Conservation (phyloP, 169 alveolate species). For the Miamiensis avidus region DNA sequence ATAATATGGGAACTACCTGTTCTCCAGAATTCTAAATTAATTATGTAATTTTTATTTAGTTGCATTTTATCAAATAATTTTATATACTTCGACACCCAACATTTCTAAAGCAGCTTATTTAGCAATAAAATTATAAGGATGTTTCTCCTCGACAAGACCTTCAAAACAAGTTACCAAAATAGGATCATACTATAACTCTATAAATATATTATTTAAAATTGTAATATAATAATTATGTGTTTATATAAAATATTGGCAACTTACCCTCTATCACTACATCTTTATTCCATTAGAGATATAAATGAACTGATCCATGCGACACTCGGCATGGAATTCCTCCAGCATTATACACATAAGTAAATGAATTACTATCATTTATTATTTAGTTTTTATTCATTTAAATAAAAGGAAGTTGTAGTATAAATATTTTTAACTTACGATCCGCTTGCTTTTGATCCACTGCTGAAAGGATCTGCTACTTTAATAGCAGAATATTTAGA, state of each 20-base stretch:
- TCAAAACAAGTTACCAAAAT: constrained; percentile 77
- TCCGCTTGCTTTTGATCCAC: too few relatives aligned
- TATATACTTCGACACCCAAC: constrained; percentile 51
- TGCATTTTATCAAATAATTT: background rate
- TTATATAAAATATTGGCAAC: too few relatives aligned
- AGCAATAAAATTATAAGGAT: constrained; percentile 82
- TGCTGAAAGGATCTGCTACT: constrained; percentile 33
- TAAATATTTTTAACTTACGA: background rate
- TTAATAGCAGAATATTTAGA: constrained; percentile 31
- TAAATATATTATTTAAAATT: background rate
- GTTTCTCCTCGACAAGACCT: constrained; percentile 80
- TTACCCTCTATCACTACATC: constrained; percentile 35
- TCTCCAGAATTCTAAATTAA: constrained; percentile 34
- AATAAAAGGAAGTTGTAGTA: too few relatives aligned
- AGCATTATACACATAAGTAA: constrained; percentile 75
- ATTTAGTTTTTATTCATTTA: background rate
- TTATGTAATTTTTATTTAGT: background rate
- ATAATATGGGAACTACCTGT: constrained; percentile 50
- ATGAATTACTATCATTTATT: constrained; percentile 34
- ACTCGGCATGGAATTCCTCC: constrained; percentile 85
- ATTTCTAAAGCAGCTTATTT: constrained; percentile 67
- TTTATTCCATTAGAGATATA: constrained; percentile 73
- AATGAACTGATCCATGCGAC: constrained; percentile 63
- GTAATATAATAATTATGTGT: background rate
- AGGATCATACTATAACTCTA: constrained; percentile 68